Conservation (phyloP, 2,329 filamentous ascomycete species). For the Cordyceps cateniannulata region DNA sequence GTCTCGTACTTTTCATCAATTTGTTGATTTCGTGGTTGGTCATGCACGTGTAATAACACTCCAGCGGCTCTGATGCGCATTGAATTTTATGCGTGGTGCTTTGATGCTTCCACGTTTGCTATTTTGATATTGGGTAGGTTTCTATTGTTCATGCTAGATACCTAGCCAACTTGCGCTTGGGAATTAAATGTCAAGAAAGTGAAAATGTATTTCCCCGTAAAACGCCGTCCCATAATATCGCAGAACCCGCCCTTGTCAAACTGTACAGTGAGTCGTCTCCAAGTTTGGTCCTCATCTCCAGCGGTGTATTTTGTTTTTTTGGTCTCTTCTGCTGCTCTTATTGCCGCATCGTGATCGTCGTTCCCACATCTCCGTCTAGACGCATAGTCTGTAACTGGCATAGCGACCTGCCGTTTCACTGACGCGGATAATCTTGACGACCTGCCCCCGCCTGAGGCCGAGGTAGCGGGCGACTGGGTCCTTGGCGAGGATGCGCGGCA, state of each 20-base stretch:
- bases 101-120: not conserved
- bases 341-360: not conserved
- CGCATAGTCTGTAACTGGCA: slow-evolving; percentile 79
- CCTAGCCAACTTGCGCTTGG: slow-evolving; percentile 3
- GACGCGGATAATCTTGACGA: slow-evolving; percentile 96
- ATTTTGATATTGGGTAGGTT: not conserved
- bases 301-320: not conserved
- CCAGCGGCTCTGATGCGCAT: not conserved
- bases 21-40: not conserved
- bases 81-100: not conserved
- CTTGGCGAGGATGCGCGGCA: slow-evolving; percentile 83
- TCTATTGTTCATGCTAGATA: not conserved
- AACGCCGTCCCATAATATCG: slow-evolving; percentile 12
- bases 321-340: not conserved
- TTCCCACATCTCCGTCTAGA: slow-evolving; percentile 32
- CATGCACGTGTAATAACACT: not conserved
- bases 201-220: not conserved
- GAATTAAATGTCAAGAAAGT: slow-evolving; percentile 6
- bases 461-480: slow-evolving; percentile 92
- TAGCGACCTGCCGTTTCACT: slow-evolving; percentile 95
- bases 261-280: slow-evolving; percentile 3
- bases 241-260: slow-evolving; percentile 3
- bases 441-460: slow-evolving; percentile 82
- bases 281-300: not conserved
- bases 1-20: not conserved